These are phyloP conservation scores for Yamadazyma siamensis DNA, from an alignment of 1,139 yeast species.

Conservation along the genomic window DNA sequence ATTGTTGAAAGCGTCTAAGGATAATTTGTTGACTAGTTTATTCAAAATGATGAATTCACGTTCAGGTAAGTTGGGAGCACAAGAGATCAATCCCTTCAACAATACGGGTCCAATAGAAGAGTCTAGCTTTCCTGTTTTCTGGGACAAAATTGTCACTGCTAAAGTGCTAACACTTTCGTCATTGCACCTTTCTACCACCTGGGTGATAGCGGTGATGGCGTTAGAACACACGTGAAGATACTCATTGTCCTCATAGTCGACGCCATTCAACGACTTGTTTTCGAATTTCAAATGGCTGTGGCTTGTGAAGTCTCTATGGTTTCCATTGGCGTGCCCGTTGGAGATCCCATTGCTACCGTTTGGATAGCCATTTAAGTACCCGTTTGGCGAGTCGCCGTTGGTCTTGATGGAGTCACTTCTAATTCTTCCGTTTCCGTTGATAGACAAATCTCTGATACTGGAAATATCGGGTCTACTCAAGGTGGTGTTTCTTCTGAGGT, in stretches of 20 bases:
- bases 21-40: slow-evolving; percentile 42
- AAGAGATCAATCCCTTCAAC: slow-evolving; percentile 53
- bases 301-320: slow-evolving; percentile 1
- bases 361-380: slow-evolving; percentile 4
- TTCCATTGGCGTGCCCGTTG: neutral
- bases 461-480: slow-evolving; percentile 16
- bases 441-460: slow-evolving; percentile 14
- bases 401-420: slow-evolving; percentile 1
- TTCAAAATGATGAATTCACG: slow-evolving; percentile 56
- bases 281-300: slow-evolving; percentile 1
- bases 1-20: slow-evolving; percentile 31
- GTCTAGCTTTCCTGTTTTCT: slow-evolving; percentile 56
- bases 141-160: slow-evolving; percentile 78
- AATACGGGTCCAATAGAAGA: slow-evolving; percentile 40
- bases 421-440: slow-evolving; percentile 6
- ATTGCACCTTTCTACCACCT: slow-evolving; percentile 64
- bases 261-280: slow-evolving; percentile 2
- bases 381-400: slow-evolving; percentile 3
- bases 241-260: slow-evolving; percentile 28
- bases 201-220: slow-evolving; percentile 69
- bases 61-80: slow-evolving; percentile 58
- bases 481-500: slow-evolving; percentile 24
- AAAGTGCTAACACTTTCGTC: slow-evolving; percentile 78
- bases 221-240: slow-evolving; percentile 47
- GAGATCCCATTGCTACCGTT: neutral